Evolutionary conservation across 73 alveolate species (phyloP), one percentile per base, ranked within the genome.

Genomic region (Diophrys appendiculata): DNA sequence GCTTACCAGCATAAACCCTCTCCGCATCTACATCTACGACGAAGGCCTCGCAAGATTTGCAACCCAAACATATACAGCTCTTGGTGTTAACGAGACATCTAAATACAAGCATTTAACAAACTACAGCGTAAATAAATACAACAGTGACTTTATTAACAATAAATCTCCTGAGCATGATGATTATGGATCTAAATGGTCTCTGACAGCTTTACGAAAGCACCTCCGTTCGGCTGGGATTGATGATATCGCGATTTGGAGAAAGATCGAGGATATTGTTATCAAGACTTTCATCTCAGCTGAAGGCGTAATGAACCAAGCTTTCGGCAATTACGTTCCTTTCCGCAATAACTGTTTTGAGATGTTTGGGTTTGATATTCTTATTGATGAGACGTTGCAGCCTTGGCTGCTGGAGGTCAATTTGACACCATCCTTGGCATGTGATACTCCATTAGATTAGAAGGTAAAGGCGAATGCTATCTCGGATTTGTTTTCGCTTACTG

Each of bases 381-480:
- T 96, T 29, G 98, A 92, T 78, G 94, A 92, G 26, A 68, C 75
- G 24, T 75, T 94, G 29, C 87, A 94, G 68, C 98, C 98, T 22
- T 96, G 98, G 97, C 72, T 96, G 35, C 77, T 96, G 27, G 99
- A 96, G 81, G 97, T 94, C 52, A 95, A 95, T 86, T 85, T 90
- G 65, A 79, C 93, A 23, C 98, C 99, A 0, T 76, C 94, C 0
- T 73, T 96, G 28, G 92, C 92, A 78, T 95, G 95, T 76, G 94
- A 92, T 88, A 82, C 97, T 60, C 98, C 98, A 54, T 52, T 82
- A 43, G 98, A 95, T 90, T 81, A 87, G 67, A 88, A 85, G 82
- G 93, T 93, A n/a, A 96, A 96, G 75, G 97, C 97, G 31, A 95
- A 91, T 33, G 80, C 91, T 88, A 75, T 96, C 35, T 93, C 98